A percentile compares a stretch with the other conserved stretches of the same genome.
These are phyloP conservation scores for Fusarium sp. DNA, from an alignment of 2,329 filamentous ascomycete species.

Conservation along the genomic window DNA sequence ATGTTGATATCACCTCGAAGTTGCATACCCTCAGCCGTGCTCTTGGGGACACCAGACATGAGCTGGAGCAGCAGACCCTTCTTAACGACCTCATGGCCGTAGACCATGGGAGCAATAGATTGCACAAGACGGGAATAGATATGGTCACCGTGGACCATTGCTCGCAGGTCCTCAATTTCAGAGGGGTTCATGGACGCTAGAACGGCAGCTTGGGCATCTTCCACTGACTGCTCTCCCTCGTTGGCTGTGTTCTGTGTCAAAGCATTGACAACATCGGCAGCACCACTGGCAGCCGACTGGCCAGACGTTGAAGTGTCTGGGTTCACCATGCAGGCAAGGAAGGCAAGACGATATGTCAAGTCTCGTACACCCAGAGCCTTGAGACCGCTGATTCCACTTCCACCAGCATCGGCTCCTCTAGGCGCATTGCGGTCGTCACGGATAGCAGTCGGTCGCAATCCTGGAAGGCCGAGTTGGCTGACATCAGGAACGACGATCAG, in stretches of 20 bases:
- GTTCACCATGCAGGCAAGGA: conserved; percentile 94
- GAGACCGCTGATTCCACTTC: conserved; percentile 85
- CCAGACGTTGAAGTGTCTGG: conserved; percentile 86
- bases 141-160: conserved; percentile 94
- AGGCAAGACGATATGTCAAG: conserved; percentile 94
- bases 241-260: conserved; percentile 71
- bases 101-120: conserved; percentile 95
- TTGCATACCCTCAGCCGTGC: conserved; percentile 92
- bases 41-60: conserved; percentile 94
- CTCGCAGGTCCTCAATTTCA: conserved; percentile 90
- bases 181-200: conserved; percentile 84
- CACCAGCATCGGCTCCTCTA: conserved; percentile 82
- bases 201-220: conserved; percentile 87
- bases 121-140: conserved; percentile 94
- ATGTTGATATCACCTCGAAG: conserved; percentile 98
- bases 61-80: conserved; percentile 94
- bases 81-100: conserved; percentile 97
- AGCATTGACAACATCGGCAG: conserved; percentile 85
- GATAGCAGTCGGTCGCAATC: conserved; percentile 82
- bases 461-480: conserved; percentile 91
- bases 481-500: conserved; percentile 97
- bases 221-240: conserved; percentile 77
- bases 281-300: conserved; percentile 69
- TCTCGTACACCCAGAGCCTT: conserved; percentile 95
- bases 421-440: conserved; percentile 80